Conservation (phyloP, 2,329 filamentous ascomycete species). For the Fusarium annulatum region DNA sequence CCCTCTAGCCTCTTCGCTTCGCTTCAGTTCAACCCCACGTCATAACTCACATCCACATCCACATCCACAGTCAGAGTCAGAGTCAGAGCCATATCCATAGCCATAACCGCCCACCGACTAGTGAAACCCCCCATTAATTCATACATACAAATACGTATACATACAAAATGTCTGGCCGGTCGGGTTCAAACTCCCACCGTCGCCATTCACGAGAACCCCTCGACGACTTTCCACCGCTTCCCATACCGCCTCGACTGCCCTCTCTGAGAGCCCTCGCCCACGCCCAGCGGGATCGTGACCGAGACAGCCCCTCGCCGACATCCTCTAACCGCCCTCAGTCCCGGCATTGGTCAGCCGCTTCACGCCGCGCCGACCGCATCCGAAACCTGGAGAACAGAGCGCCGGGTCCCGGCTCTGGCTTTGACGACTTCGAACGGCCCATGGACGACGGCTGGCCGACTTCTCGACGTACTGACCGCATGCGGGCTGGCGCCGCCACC, state of each 20-base stretch:
- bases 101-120: conserved; percentile 30
- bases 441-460: conserved; percentile 45
- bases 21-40: conserved; percentile 33
- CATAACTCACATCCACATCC: conserved; percentile 18
- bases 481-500: conserved; percentile 33
- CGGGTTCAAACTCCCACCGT: conserved; percentile 46
- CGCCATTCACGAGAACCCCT: conserved; percentile 47
- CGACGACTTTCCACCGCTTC: conserved; percentile 49
- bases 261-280: conserved; percentile 48
- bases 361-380: conserved; percentile 52
- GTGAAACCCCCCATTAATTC: conserved; percentile 16
- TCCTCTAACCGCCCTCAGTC: conserved; percentile 37
- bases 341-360: conserved; percentile 44
- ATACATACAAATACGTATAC: conserved; percentile 16
- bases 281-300: conserved; percentile 45
- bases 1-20: conserved; percentile 8
- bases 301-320: conserved; percentile 41
- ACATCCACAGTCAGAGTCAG: neutral
- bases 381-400: conserved; percentile 48
- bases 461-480: conserved; percentile 41
- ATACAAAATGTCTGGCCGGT: conserved; percentile 49
- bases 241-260: conserved; percentile 47
- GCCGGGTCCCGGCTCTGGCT: conserved; percentile 26
- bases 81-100: neutral
- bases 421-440: conserved; percentile 45